These are phyloP conservation scores for Daldinia concentrica DNA, from an alignment of 495 filamentous ascomycete genomes.

Conservation along the genomic window DNA sequence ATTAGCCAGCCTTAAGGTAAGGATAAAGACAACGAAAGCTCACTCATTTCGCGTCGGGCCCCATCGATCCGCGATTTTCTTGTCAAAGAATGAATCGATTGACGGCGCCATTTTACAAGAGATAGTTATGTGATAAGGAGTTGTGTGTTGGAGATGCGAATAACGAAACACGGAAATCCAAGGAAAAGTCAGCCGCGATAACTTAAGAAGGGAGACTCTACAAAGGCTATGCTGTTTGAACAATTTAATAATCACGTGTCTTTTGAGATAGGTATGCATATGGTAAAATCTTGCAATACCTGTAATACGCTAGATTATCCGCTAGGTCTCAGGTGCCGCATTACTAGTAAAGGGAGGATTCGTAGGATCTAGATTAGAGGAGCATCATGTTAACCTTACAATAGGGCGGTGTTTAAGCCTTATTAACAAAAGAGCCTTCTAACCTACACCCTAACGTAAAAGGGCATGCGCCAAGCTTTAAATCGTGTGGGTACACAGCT, in stretches of 20 bases:
- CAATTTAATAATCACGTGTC: not conserved
- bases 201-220: not conserved
- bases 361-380: not conserved
- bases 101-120: slow-evolving; percentile 21
- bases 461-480: not conserved
- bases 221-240: not conserved
- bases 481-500: not conserved
- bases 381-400: not conserved
- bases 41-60: slow-evolving; percentile 20
- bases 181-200: slow-evolving; percentile 7
- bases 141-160: not conserved
- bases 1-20: slow-evolving; percentile 1
- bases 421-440: not conserved
- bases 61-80: slow-evolving; percentile 17
- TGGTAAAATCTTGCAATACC: not conserved
- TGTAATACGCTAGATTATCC: not conserved
- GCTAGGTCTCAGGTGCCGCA: not conserved
- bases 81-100: slow-evolving; percentile 29
- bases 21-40: slow-evolving; percentile 3
- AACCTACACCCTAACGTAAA: no score
- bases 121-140: not conserved
- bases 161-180: not conserved
- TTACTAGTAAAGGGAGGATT: not conserved
- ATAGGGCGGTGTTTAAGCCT: not conserved
- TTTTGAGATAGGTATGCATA: not conserved